phyloP scores from a whole-genome alignment of 2,329 filamentous ascomycete genomes.

The Aotearoamyces nothofagi region DNA sequence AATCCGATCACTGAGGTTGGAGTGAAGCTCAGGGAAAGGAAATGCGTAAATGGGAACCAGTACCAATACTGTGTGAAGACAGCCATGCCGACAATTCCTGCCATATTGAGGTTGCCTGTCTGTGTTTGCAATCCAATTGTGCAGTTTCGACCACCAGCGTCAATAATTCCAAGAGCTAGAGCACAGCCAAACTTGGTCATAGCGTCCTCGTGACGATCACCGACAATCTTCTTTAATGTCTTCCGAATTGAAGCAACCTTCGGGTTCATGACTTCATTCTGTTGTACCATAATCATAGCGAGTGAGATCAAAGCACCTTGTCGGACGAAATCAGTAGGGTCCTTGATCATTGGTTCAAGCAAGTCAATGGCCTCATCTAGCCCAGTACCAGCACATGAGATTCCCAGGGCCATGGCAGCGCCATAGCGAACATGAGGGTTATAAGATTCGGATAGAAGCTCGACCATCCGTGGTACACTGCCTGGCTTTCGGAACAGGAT shows the following conservation, averaged over 20 bases:
- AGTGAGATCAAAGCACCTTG: constrained; percentile 90
- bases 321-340: constrained; percentile 94
- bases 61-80: constrained; percentile 99
- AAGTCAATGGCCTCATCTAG: constrained; percentile 93
- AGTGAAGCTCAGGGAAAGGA: constrained; percentile 90
- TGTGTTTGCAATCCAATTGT: constrained; percentile 96
- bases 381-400: constrained; percentile 92
- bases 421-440: constrained; percentile 97
- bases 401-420: constrained; percentile 95
- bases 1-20: constrained; percentile 92
- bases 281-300: constrained; percentile 98
- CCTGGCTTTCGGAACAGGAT: constrained; percentile 96
- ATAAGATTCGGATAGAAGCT: constrained; percentile 94
- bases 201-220: constrained; percentile 91
- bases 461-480: constrained; percentile 96
- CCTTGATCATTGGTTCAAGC: constrained; percentile 98
- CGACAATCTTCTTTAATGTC: constrained; percentile 83
- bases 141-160: constrained; percentile 95
- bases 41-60: constrained; percentile 98
- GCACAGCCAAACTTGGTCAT: constrained; percentile 99
- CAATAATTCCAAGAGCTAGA: constrained; percentile 88
- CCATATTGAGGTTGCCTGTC: constrained; percentile 97
- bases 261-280: constrained; percentile 97
- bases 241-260: constrained; percentile 87
- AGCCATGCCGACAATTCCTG: constrained; percentile 92